Evolutionary conservation across 2,329 filamentous ascomycete species (phyloP).

Genomic region (Penicillium sp.): DNA sequence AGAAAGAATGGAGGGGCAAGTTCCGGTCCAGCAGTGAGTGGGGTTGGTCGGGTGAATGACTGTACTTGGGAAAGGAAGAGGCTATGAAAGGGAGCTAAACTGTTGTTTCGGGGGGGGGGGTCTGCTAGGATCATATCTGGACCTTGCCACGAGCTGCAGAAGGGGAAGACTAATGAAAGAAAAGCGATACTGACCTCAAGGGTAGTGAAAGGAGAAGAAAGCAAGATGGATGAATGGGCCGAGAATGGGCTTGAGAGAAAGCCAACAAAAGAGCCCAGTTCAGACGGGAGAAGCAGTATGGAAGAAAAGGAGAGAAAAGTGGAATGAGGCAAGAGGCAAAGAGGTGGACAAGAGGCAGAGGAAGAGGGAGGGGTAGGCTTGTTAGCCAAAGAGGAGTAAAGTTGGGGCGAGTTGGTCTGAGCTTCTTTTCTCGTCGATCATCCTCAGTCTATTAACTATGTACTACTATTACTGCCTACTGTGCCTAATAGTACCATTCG

Average conservation of each 20-base stretch:
- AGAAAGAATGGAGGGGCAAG: slow-evolving; percentile 9
- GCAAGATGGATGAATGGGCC: not conserved
- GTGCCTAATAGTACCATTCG: not conserved
- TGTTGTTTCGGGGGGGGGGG: not conserved
- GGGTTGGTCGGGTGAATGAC: not conserved
- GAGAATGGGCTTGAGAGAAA: not conserved
- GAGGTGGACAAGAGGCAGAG: slow-evolving; percentile 15
- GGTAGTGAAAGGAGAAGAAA: slow-evolving; percentile 1
- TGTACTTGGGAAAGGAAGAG: slow-evolving; percentile 10
- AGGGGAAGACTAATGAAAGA: not conserved
- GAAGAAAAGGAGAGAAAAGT: slow-evolving; percentile 3
- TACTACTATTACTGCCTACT: not conserved
- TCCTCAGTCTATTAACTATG: not conserved
- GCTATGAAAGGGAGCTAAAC: not conserved
- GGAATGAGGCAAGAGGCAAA: not conserved
- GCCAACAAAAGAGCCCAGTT: not conserved
- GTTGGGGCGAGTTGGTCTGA: slow-evolving; percentile 31
- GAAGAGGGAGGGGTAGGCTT: slow-evolving; percentile 10
- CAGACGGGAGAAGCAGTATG: slow-evolving; percentile 1
- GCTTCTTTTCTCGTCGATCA: slow-evolving; percentile 32
- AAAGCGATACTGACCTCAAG: slow-evolving; percentile 2
- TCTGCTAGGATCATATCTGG: not conserved
- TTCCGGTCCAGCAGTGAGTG: slow-evolving; percentile 6
- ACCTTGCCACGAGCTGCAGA: not conserved
- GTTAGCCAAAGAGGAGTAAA: slow-evolving; percentile 25